phyloP scores from a whole-genome alignment of 345 rosid genomes.

The Gossypium thurberi region DNA sequence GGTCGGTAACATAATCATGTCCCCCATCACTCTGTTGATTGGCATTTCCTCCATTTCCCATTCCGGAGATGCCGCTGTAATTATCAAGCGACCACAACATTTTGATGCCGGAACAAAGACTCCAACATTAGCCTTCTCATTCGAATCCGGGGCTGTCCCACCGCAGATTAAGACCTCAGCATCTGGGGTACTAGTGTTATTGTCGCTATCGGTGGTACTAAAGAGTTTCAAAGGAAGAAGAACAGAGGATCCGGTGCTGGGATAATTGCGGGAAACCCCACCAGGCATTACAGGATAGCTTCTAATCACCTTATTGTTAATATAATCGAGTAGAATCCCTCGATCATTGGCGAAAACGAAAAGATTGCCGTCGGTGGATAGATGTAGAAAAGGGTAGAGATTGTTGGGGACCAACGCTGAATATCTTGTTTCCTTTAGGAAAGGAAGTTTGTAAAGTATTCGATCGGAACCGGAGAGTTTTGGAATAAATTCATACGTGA shows the following conservation, averaged over 20 bases:
- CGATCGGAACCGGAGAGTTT: not conserved
- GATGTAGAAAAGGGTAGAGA: constrained; percentile 35
- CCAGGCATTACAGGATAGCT: constrained; percentile 30
- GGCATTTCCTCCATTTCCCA: constrained; percentile 49
- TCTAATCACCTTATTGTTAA: constrained; percentile 18
- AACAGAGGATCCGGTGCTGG: constrained; percentile 32
- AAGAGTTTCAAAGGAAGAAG: constrained; percentile 28
- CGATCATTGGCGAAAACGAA: constrained; percentile 32
- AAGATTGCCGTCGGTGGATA: constrained; percentile 27
- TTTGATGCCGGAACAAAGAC: constrained; percentile 15
- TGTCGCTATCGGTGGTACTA: not conserved
- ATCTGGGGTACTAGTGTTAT: not conserved
- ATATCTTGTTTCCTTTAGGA: constrained; percentile 22
- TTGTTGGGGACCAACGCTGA: constrained; percentile 18
- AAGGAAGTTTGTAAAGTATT: constrained; percentile 19
- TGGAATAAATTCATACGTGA: constrained; percentile 17
- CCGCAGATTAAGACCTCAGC: constrained; percentile 41
- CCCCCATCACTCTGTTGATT: constrained; percentile 37
- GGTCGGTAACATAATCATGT: constrained; percentile 45
- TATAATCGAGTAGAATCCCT: constrained; percentile 28
- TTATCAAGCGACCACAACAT: constrained; percentile 24
- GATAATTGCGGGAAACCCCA: constrained; percentile 26
- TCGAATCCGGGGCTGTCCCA: constrained; percentile 23
- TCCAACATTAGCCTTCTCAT: constrained; percentile 9
- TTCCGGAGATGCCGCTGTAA: constrained; percentile 16